These are phyloP conservation scores for Neurospora crassa DNA, from an alignment of 2,329 filamentous ascomycete genomes.

Conservation along the genomic window DNA sequence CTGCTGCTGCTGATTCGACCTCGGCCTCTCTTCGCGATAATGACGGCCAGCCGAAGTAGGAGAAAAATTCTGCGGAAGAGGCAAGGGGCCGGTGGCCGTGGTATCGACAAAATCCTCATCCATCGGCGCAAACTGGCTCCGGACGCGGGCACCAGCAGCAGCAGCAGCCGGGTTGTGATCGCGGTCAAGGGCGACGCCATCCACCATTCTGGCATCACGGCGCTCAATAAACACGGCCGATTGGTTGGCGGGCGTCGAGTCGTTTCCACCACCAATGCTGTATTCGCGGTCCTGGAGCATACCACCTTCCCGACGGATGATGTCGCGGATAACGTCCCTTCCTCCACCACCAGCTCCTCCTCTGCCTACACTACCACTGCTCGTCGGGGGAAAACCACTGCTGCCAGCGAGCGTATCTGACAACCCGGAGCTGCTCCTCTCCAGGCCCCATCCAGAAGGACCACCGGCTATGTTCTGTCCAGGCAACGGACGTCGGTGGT, in stretches of 20 bases:
- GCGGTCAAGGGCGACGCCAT: conserved; percentile 52
- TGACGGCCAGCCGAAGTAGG: background rate
- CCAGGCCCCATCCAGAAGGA: conserved; percentile 30
- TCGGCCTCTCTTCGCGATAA: background rate
- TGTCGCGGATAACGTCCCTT: conserved; percentile 4
- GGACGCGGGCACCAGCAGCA: background rate
- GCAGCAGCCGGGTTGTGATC: background rate
- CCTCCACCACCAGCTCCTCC: conserved; percentile 2
- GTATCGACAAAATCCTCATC: background rate
- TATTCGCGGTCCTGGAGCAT: conserved; percentile 20
- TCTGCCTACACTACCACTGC: conserved; percentile 13
- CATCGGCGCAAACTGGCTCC: background rate
- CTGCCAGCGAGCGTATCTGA: conserved; percentile 4
- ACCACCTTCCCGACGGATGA: conserved; percentile 19
- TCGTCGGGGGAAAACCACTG: conserved; percentile 17
- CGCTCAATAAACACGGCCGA: conserved; percentile 37
- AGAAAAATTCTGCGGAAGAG: background rate
- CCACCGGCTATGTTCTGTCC: conserved; percentile 17
- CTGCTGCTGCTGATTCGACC: background rate
- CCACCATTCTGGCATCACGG: conserved; percentile 54
- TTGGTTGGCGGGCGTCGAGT: conserved; percentile 35
- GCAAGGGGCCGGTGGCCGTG: background rate
- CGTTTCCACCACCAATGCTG: conserved; percentile 19
- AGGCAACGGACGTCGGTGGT: conserved; percentile 42
- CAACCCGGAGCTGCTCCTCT: conserved; percentile 42